phyloP scores from a whole-genome alignment of 2,329 filamentous ascomycete genomes.

The Colletotrichum lentis region DNA sequence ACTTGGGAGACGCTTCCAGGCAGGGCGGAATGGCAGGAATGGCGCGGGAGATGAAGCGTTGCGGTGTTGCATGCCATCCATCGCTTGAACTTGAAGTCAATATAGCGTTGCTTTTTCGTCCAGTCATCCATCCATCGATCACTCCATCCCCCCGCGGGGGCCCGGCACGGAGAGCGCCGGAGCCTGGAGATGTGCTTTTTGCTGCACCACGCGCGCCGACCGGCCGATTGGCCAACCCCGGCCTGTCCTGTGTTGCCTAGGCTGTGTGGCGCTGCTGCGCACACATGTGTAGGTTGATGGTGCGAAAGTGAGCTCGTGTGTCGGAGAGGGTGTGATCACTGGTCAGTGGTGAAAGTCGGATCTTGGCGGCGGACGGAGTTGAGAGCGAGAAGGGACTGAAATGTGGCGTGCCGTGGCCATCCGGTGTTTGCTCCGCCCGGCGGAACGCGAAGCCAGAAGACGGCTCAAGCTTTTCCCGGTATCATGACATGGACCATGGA shows the following conservation, averaged over 20 bases:
- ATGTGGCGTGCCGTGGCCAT: slow-evolving; percentile 30
- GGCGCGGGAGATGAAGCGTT: slow-evolving; percentile 12
- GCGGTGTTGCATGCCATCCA: neutral
- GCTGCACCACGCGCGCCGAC: neutral
- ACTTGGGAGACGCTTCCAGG: neutral
- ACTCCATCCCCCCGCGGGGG: neutral
- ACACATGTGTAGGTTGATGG: neutral
- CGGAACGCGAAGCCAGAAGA: slow-evolving; percentile 15
- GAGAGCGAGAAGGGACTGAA: slow-evolving; percentile 23
- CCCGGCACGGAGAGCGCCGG: slow-evolving; percentile 9
- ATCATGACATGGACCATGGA: neutral
- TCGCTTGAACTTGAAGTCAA: neutral
- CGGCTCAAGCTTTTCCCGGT: slow-evolving; percentile 1
- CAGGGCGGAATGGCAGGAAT: neutral
- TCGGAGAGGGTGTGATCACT: neutral
- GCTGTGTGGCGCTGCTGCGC: neutral
- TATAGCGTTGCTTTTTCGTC: slow-evolving; percentile 11
- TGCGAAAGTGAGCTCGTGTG: neutral
- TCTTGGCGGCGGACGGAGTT: slow-evolving; percentile 26
- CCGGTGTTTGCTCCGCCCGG: slow-evolving; percentile 33
- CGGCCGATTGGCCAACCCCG: neutral
- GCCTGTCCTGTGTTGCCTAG: neutral
- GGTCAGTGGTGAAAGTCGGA: neutral
- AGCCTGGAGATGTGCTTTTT: neutral
- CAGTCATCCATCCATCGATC: slow-evolving; percentile 1